These are phyloP conservation scores for Fusarium sp. DNA, from an alignment of 2,329 filamentous ascomycete genomes.

Conservation along the genomic window DNA sequence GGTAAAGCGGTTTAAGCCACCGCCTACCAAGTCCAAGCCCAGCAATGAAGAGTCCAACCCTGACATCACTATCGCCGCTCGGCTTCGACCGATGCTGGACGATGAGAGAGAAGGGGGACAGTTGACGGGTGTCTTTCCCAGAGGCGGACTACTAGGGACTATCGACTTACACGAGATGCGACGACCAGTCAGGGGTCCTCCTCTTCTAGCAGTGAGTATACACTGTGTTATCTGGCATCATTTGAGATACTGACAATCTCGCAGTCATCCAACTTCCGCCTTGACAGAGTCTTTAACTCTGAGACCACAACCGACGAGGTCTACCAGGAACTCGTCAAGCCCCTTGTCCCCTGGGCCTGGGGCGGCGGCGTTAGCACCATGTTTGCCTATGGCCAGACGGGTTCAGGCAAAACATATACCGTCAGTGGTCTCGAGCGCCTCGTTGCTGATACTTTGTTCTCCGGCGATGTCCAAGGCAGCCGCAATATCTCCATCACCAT, in stretches of 20 bases:
- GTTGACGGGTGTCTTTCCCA: slow-evolving; percentile 35
- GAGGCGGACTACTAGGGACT: slow-evolving; percentile 1
- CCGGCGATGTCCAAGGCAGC: slow-evolving; percentile 35
- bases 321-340: slow-evolving; percentile 54
- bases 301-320: slow-evolving; percentile 53
- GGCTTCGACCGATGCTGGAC: slow-evolving; percentile 52
- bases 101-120: slow-evolving; percentile 50
- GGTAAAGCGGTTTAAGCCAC: slow-evolving; percentile 46
- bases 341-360: slow-evolving; percentile 59
- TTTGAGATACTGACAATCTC: neutral
- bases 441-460: slow-evolving; percentile 52
- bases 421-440: slow-evolving; percentile 56
- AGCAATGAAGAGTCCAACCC: slow-evolving; percentile 19
- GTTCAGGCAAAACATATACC: slow-evolving; percentile 61
- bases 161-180: slow-evolving; percentile 55
- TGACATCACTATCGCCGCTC: slow-evolving; percentile 52
- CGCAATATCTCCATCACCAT: slow-evolving; percentile 52
- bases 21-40: slow-evolving; percentile 9
- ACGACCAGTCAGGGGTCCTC: slow-evolving; percentile 47
- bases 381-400: slow-evolving; percentile 62
- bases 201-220: slow-evolving; percentile 47
- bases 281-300: slow-evolving; percentile 53
- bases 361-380: slow-evolving; percentile 60
- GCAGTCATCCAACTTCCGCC: slow-evolving; percentile 50
- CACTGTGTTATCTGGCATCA: neutral